Conservation (phyloP, 306 rosid genomes). For the Lablab purpureus region DNA sequence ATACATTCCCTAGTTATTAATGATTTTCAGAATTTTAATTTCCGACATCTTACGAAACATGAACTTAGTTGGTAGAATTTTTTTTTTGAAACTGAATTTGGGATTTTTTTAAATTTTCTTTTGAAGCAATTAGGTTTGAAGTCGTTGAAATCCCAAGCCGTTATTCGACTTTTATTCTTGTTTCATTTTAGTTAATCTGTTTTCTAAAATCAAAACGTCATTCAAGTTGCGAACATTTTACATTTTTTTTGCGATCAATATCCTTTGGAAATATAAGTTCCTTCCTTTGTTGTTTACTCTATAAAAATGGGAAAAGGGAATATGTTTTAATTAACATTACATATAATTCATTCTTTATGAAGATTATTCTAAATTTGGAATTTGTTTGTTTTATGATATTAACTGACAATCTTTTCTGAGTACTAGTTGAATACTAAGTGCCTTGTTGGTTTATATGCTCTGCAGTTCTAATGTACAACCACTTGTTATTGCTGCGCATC, state of each 20-base stretch:
- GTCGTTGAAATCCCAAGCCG: background rate
- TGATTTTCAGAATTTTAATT: background rate
- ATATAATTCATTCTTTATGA: background rate
- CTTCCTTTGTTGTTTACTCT: background rate
- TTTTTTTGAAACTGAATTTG: background rate
- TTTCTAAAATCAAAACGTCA: background rate
- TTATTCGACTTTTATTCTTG: slow-evolving; percentile 14
- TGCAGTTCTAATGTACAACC: slow-evolving; percentile 79
- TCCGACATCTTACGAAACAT: background rate
- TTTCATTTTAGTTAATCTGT: background rate
- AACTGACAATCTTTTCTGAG: background rate
- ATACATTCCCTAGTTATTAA: slow-evolving; percentile 10
- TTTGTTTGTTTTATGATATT: background rate
- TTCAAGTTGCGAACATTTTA: background rate
- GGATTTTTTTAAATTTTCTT: background rate
- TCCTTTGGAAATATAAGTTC: background rate
- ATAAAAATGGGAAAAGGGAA: background rate
- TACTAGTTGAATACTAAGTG: slow-evolving; percentile 20
- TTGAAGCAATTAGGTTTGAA: slow-evolving; percentile 22
- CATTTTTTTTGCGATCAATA: background rate
- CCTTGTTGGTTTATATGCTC: slow-evolving; percentile 41
- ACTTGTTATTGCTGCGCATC: slow-evolving; percentile 95
- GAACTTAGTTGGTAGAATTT: background rate
- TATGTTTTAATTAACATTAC: background rate
- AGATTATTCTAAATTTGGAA: slow-evolving; percentile 18